Evolutionary conservation across 1,139 yeast species (phyloP), one percentile per base, ranked within the genome.

Genomic region (Lizanozyma gosingica): DNA sequence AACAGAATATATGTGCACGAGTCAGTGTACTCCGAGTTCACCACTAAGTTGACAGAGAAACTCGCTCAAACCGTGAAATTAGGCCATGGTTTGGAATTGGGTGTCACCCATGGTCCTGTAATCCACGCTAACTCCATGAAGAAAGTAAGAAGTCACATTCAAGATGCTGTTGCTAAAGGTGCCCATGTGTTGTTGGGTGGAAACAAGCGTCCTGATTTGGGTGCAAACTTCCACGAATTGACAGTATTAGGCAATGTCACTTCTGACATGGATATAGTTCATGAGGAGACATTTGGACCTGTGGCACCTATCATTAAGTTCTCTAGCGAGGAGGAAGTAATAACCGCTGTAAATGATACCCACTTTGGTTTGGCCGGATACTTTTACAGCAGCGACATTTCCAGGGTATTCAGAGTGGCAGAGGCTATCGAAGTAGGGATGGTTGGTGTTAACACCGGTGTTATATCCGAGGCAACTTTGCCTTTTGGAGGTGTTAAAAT

Each of bases 1-100:
- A 87, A 92, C 46, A 72, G 97, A 48, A 73, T 87, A 35, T 83
- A 83, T 50, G 83, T 86, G 29, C 88, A 86, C 49, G 80, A 75
- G 41, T 60, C 69, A 2, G 63, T 86, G 35, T 83, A 83, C 56
- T 94, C 86, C 43, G 65, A 76, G 53, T 71, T 73, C 47, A 57
- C 65, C 41, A 48, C 50, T 33, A 60, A 53, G 45, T 62, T 71
- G 8, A 56, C 56, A 37, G 53, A 53, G 22, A 66, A 65, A 40
- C 60, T 68, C n/a, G 40, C 54, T 27, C 48, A 53, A 33, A 43
- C 48, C 22, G 63, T 65, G 48, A 64, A 63, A 46, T 61, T 66
- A 38, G 76, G 75, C 35, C 62, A 69, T 48, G 75, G 75, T 0
- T 61, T 70, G 35, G 70, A 62, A 17, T 49, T 57, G 18, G 70